Base-by-base conservation (phyloP, 2,329 filamentous ascomycete species). In the Diaporthe sp. region DNA sequence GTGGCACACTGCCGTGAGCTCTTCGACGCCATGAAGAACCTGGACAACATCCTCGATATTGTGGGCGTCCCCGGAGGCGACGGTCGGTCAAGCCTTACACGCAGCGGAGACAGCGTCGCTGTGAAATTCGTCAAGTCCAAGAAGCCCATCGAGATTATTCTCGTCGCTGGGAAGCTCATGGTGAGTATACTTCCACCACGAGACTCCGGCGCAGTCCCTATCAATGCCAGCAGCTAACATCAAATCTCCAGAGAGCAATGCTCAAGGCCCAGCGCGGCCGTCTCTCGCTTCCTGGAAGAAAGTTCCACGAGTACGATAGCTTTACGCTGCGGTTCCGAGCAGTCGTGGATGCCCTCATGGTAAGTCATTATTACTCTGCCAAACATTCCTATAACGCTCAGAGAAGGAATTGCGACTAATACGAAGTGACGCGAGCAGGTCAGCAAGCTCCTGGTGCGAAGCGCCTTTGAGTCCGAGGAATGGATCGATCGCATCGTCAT, bases 311-410 rank as follows among this genome's bases (percentile, higher is more conserved):
- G 5, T 63, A 44, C 39, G 15, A 5, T 15, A 47, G 13, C 25
- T 63, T 63, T 22, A 44, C 60, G 15, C 13, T 20, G 25, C 60
- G 60, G 0, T 63, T 47, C 39, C n/a, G 2, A 22, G 61, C 61
- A 6, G 61, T 65, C 17, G 61, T 47, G 9, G 25, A 47, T 10
- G 42, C 42, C 8, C 42, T 65, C 3, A 12, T 1, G 61, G 61
- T 65, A n/a, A 47, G 61, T 44, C 8, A 2, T 20, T 20, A 10
- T 10, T 28, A 2, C 12, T 10, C 0, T 3, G 4, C 28, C 9
- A 37, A 5, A 2, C 10, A n/a, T 4, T n/a, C 10, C 3, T 25
- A 39, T 34, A 3, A 4, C 9, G 1, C 10, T 4, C 9, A 8
- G n/a, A n/a, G 12, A 20, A 8, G 10, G 8, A 8, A 1, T 13